These are phyloP conservation scores for Mrakia blollopis DNA, from an alignment of 768 basidiomycete genomes.

Conservation along the genomic window DNA sequence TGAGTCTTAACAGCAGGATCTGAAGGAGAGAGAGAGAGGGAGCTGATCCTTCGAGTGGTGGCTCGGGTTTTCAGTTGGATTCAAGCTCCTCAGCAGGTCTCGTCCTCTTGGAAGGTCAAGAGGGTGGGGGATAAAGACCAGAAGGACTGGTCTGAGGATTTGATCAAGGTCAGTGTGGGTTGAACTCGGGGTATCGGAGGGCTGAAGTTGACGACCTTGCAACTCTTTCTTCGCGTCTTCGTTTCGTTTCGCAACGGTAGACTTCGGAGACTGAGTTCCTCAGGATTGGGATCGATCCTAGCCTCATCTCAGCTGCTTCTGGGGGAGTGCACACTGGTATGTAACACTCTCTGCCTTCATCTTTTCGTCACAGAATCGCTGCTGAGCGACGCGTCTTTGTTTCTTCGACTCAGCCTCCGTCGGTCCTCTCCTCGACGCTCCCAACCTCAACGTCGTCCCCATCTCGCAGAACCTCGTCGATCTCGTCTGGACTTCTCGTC, in stretches of 20 bases:
- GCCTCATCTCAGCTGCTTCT: slow-evolving; percentile 23
- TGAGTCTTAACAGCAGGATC: no score
- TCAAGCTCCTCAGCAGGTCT: slow-evolving; percentile 23
- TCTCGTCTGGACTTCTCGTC: slow-evolving; percentile 63
- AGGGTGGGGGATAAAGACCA: slow-evolving; percentile 25
- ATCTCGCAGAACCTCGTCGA: slow-evolving; percentile 70
- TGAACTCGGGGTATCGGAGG: background rate
- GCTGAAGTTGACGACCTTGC: background rate
- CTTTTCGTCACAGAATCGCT: background rate
- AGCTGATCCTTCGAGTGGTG: background rate
- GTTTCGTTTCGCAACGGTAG: background rate
- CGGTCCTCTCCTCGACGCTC: slow-evolving; percentile 15
- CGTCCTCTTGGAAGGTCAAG: slow-evolving; percentile 21
- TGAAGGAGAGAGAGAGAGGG: no score
- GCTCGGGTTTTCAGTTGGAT: slow-evolving; percentile 18
- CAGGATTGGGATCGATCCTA: slow-evolving; percentile 29
- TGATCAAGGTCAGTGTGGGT: slow-evolving; percentile 10
- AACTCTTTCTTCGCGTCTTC: no score
- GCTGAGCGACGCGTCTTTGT: background rate
- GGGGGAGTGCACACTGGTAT: slow-evolving; percentile 22
- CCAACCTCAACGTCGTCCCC: slow-evolving; percentile 17
- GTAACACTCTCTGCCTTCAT: background rate
- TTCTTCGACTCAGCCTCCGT: slow-evolving; percentile 7
- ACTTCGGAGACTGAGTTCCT: background rate
- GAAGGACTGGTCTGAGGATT: slow-evolving; percentile 21